phyloP scores from a whole-genome alignment of 768 basidiomycete species.

The Melanogaster broomeanus region DNA sequence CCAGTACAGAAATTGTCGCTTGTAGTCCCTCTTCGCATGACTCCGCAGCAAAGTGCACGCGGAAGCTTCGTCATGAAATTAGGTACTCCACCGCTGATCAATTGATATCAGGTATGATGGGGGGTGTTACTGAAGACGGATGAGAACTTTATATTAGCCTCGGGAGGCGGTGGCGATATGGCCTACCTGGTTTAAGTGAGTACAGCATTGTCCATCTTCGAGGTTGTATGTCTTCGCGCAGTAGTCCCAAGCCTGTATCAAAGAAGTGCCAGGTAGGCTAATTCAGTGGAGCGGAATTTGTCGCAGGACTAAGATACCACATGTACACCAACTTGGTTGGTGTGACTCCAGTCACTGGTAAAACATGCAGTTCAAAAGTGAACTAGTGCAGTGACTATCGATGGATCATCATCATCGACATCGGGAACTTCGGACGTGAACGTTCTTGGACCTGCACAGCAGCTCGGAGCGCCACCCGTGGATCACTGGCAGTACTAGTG shows the following conservation, averaged over 20 bases:
- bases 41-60: conserved; percentile 10
- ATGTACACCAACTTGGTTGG: not conserved
- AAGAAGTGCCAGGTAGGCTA: not conserved
- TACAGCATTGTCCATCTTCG: not conserved
- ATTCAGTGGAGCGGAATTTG: no score
- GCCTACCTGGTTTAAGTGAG: not conserved
- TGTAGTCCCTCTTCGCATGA: conserved; percentile 9
- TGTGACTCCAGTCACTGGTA: not conserved
- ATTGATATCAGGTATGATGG: not conserved
- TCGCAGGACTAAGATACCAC: not conserved
- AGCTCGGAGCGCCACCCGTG: not conserved
- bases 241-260: not conserved
- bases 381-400: not conserved
- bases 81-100: not conserved
- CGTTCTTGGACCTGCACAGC: not conserved
- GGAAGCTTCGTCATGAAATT: not conserved
- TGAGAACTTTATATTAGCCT: no score
- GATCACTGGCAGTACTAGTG: no score
- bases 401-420: not conserved
- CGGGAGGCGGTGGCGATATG: no score
- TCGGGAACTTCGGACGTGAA: not conserved
- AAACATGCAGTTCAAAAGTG: not conserved
- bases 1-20: conserved; percentile 1
- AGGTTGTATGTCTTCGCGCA: not conserved
- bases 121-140: not conserved